Percentiles rank a stretch among this genome's conserved stretches.
Conservation (phyloP, 225 moss, liverwort and hornwort genomes). For the Physcomitrellopsis africana region DNA sequence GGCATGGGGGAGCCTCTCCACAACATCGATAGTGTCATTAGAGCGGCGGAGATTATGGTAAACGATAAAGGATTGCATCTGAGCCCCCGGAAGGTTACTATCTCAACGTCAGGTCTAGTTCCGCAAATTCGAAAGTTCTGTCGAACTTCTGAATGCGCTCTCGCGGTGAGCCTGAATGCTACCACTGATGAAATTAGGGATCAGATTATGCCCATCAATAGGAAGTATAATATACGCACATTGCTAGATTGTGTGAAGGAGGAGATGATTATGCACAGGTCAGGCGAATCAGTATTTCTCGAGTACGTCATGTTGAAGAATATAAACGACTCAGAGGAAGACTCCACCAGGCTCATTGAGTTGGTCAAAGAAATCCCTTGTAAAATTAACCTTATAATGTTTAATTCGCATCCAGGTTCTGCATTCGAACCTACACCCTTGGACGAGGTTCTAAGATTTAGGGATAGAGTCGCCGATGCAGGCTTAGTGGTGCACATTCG, state of each 20-base stretch:
- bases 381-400: constrained; percentile 85
- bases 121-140: constrained; percentile 78
- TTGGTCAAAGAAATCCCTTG: constrained; percentile 75
- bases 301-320: constrained; percentile 86
- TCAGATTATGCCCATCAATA: constrained; percentile 86
- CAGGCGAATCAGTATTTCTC: constrained; percentile 60
- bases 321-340: constrained; percentile 79
- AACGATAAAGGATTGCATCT: constrained; percentile 69
- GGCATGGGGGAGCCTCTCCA: constrained; percentile 98
- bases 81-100: constrained; percentile 81
- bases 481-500: constrained; percentile 78
- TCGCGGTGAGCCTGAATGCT: constrained; percentile 93
- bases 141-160: constrained; percentile 63
- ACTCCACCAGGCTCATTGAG: constrained; percentile 66
- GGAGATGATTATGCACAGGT: constrained; percentile 50
- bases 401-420: constrained; percentile 81
- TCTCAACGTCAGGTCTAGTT: constrained; percentile 84
- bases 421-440: constrained; percentile 58
- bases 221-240: constrained; percentile 64
- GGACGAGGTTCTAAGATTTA: constrained; percentile 65
- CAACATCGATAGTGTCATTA: constrained; percentile 69
- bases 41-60: constrained; percentile 91
- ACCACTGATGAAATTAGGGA: constrained; percentile 71
- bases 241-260: constrained; percentile 66
- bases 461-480: constrained; percentile 65